Percentiles rank a stretch among this genome's conserved stretches.
Evolutionary conservation across 2,329 filamentous ascomycete species (phyloP).

Genomic region (Venturia oleaginea): DNA sequence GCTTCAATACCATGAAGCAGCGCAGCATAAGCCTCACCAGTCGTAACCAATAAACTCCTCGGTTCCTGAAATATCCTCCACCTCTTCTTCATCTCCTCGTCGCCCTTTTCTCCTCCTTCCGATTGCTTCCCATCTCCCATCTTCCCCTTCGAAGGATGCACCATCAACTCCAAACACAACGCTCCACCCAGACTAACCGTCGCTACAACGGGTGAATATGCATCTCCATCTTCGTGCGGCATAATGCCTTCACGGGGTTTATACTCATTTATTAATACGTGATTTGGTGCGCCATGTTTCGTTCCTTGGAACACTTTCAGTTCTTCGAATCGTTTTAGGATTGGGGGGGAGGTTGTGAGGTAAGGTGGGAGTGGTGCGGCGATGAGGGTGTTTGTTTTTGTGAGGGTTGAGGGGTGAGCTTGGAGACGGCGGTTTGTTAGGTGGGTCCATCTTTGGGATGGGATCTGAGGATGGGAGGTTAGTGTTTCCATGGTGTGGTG

Average conservation of each 20-base stretch:
- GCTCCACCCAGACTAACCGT: conserved; percentile 77
- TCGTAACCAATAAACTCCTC: conserved; percentile 68
- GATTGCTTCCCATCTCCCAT: background rate
- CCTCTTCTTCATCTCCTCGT: conserved; percentile 20
- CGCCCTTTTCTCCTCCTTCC: background rate
- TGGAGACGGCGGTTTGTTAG: conserved; percentile 85
- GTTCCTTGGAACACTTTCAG: conserved; percentile 50
- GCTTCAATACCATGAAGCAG: conserved; percentile 69
- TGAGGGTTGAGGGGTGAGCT: conserved; percentile 78
- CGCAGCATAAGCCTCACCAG: conserved; percentile 56
- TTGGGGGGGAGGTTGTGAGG: conserved; percentile 55
- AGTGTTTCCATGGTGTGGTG: background rate
- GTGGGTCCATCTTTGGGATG: conserved; percentile 62
- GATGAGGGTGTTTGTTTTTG: conserved; percentile 64
- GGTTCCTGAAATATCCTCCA: conserved; percentile 72
- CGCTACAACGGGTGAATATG: conserved; percentile 81
- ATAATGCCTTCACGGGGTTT: conserved; percentile 84
- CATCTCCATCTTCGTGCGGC: conserved; percentile 86
- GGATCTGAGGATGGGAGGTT: conserved; percentile 28
- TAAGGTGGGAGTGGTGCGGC: conserved; percentile 65
- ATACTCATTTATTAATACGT: conserved; percentile 93
- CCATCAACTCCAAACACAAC: conserved; percentile 63
- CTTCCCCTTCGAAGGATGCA: conserved; percentile 40
- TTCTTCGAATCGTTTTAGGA: conserved; percentile 49
- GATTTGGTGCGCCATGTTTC: conserved; percentile 71